Conservation (phyloP, 1,284 basidiomycete genomes). For the Ganoderma multipileum region DNA sequence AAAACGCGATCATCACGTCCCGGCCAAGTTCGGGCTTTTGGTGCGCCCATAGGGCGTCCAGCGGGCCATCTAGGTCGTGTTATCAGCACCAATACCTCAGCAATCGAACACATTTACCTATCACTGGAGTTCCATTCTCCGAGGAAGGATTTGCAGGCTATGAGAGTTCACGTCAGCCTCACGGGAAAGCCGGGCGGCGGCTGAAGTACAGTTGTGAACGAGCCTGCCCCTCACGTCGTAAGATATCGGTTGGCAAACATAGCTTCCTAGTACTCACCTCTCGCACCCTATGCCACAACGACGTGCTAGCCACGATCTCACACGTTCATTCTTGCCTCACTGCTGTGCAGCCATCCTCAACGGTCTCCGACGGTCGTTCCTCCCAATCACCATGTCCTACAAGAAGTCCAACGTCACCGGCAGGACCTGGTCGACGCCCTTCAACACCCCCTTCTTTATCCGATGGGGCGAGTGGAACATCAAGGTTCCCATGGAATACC, state of each 20-base stretch:
- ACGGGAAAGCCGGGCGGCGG: not conserved
- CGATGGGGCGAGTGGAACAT: slow-evolving; percentile 1
- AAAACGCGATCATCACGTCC: not conserved
- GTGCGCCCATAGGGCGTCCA: not conserved
- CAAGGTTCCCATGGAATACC: slow-evolving; percentile 3
- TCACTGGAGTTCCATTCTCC: not conserved
- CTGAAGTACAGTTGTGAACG: not conserved
- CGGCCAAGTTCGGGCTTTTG: not conserved
- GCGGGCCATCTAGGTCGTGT: not conserved
- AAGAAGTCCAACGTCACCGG: not conserved
- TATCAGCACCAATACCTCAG: not conserved
- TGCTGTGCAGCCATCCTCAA: not conserved
- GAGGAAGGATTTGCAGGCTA: not conserved
- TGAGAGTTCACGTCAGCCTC: not conserved
- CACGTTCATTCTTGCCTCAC: not conserved
- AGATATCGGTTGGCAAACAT: not conserved
- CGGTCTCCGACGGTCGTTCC: not conserved
- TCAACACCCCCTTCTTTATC: slow-evolving; percentile 8
- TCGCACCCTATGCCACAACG: not conserved
- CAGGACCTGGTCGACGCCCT: slow-evolving; percentile 13
- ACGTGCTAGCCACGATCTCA: not conserved
- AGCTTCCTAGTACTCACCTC: not conserved
- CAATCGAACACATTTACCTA: not conserved
- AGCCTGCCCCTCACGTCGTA: not conserved
- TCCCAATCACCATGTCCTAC: not conserved